A percentile compares a stretch with the other conserved stretches of the same genome.
phyloP scores from a whole-genome alignment of 148 eudicot species.

The Cornus suecica region DNA sequence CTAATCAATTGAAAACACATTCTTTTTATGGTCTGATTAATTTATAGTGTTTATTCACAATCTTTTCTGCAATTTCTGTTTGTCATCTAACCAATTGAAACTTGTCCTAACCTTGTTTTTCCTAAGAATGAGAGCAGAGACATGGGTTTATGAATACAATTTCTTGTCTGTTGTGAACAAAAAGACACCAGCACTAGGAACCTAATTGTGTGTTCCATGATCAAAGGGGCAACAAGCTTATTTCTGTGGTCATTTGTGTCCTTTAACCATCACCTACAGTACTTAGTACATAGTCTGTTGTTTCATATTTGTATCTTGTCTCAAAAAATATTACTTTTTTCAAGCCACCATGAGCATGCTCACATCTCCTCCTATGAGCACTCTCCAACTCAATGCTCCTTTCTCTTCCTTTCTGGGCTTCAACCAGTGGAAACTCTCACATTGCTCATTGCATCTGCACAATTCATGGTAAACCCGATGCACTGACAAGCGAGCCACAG shows the following conservation, averaged over 20 bases:
- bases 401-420: conserved; percentile 11
- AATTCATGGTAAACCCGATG: conserved; percentile 23
- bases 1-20: no score
- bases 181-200: no score
- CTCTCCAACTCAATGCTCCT: conserved; percentile 16
- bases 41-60: no score
- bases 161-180: no score
- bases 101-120: no score
- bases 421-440: background rate
- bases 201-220: background rate
- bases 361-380: conserved; percentile 7
- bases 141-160: no score
- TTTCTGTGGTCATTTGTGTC: background rate
- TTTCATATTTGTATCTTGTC: no score
- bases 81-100: no score
- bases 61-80: no score
- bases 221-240: background rate
- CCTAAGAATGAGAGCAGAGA: no score
- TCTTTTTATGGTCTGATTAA: no score
- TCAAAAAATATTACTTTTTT: no score
- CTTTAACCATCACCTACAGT: background rate
- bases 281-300: background rate
- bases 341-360: conserved; percentile 1
- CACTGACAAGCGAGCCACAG: conserved; percentile 23
- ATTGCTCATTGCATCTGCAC: background rate